Evolutionary conservation across 208 protist species (phyloP), one percentile per base, ranked within the genome.

Genomic region (Acanthamoeba lenticulata): DNA sequence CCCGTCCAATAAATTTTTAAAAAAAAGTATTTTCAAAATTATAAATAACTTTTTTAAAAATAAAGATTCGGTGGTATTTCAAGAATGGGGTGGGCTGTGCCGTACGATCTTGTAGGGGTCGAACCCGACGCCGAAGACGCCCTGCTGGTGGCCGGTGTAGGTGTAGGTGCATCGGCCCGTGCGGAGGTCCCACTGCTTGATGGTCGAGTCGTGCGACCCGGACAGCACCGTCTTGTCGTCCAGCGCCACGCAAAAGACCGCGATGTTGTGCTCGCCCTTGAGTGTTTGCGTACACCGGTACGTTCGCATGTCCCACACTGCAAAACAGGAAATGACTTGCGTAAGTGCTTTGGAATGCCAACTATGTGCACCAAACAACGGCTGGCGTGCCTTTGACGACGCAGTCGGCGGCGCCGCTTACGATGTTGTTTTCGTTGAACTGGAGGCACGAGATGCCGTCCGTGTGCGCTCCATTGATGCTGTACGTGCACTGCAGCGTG

Each of bases 171-270:
- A 69, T 21, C 29, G 45, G 7, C 81, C 81, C 38, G 81, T 90
- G 15, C 81, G 81, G 1, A 90, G 36, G 32, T 90, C 81, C 81
- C 81, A 90, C 81, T 81, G 40, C 29, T 44, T 55, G 55, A 90
- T 9, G 5, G 81, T 90, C 32, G 81, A 90, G 36, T 90, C 81
- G 38, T 69, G 81, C 32, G 81, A 55, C 29, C 81, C 81, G 7
- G 81, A 90, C 9, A 90, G n/a, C 29, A 90, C 81, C n/a, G 45
- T 69, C 9, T 90, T 90, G 38, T 90, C 81, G 55, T 90, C 81
- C 29, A 90, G 32, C 29, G 81, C 27, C 5, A 90, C 81, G 45
- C 81, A 90, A 36, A 90, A 90, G 34, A 90, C 81, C 19, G 81
- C 81, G 17, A 57, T 36, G 81, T 90, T 67, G 36, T 90, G 81